Evolutionary conservation across 257 asterid genomes (phyloP).

Genomic region (Nicotiana noctiflora): DNA sequence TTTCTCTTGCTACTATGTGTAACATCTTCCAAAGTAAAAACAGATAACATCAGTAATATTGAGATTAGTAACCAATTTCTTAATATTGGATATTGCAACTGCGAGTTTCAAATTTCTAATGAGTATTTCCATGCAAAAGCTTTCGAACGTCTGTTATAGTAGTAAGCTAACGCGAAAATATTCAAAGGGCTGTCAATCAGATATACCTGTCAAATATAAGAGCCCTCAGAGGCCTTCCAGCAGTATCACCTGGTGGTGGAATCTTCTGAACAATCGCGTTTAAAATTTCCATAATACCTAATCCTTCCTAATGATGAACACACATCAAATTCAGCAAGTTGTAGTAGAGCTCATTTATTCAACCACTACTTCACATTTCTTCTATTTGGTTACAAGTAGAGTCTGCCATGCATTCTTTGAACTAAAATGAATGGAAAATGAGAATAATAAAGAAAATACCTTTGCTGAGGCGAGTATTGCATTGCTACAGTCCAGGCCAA

Average conservation of each 20-base stretch:
- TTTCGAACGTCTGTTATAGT: not conserved
- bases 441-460: conserved; percentile 38
- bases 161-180: not conserved
- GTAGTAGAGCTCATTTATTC: conserved; percentile 2
- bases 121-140: not conserved
- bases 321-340: not conserved
- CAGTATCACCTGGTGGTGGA: conserved; percentile 78
- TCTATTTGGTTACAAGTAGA: not conserved
- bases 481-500: conserved; percentile 90
- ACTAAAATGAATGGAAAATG: not conserved
- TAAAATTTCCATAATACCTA: conserved; percentile 76
- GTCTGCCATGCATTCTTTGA: not conserved
- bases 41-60: not conserved
- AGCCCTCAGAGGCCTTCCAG: conserved; percentile 83
- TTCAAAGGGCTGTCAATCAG: conserved; percentile 1
- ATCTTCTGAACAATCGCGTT: conserved; percentile 76
- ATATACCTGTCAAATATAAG: conserved; percentile 97
- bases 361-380: conserved; percentile 1
- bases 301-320: conserved; percentile 62
- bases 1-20: not conserved
- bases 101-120: not conserved
- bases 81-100: not conserved
- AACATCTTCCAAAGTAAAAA: not conserved
- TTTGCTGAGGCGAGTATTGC: conserved; percentile 94
- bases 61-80: not conserved